These are phyloP conservation scores for Chiua sp. DNA, from an alignment of 1,284 basidiomycete genomes.

Conservation along the genomic window DNA sequence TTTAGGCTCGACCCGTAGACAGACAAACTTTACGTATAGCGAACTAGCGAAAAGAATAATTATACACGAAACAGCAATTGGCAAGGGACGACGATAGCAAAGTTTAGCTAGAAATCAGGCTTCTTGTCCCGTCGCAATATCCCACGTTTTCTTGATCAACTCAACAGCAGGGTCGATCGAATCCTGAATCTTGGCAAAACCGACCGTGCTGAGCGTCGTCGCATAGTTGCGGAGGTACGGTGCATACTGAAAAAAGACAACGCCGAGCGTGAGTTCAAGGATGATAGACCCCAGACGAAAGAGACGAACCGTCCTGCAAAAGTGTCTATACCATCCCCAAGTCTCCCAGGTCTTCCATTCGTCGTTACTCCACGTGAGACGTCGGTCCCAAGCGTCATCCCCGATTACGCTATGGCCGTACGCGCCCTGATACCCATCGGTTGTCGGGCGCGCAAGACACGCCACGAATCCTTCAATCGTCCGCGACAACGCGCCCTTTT, in stretches of 20 bases:
- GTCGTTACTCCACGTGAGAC: conserved; percentile 67
- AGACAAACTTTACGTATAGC: no score
- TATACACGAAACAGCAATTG: not conserved
- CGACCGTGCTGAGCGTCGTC: conserved; percentile 66
- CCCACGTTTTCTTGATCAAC: conserved; percentile 71
- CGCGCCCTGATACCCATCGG: conserved; percentile 49
- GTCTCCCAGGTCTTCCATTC: conserved; percentile 85
- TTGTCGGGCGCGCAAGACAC: conserved; percentile 53
- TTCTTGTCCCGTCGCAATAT: conserved; percentile 67
- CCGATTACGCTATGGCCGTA: conserved; percentile 55
- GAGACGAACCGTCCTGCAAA: conserved; percentile 71
- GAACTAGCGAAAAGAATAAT: not conserved
- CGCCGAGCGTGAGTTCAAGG: not conserved
- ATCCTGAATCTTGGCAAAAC: conserved; percentile 63
- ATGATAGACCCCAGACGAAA: not conserved
- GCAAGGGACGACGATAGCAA: not conserved
- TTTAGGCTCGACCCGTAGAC: no score
- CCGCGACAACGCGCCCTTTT: conserved; percentile 69
- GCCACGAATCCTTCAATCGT: conserved; percentile 76
- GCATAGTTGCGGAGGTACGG: conserved; percentile 75
- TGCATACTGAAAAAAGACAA: conserved; percentile 58
- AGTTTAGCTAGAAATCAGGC: conserved; percentile 12
- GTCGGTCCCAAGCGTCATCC: conserved; percentile 69
- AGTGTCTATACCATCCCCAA: conserved; percentile 88
- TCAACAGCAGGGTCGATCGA: conserved; percentile 59